Evolutionary conservation across 495 filamentous ascomycete species (phyloP), one percentile per base, ranked within the genome.

Genomic region (Aspergillus leporis): DNA sequence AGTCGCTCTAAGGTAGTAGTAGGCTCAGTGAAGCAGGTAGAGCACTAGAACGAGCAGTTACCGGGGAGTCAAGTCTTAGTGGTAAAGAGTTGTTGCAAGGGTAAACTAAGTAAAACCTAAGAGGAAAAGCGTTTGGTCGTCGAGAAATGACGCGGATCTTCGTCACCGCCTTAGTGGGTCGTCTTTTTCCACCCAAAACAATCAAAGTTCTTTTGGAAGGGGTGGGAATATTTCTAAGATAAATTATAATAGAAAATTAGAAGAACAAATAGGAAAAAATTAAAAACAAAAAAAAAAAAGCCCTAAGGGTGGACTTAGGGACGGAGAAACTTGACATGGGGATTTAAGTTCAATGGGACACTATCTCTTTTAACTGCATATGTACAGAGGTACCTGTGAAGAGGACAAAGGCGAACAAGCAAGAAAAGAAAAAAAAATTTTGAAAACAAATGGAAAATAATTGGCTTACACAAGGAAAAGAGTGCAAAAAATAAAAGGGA

Each of bases 111-210:
- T 48, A 32, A 56, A 58, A n/a, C n/a, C n/a, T 14, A 61, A 38
- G 58, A 58, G 52, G 58, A 57, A 49, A 63, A 64, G 45, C 53
- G 53, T 36, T 56, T 59, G 59, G 56, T 56, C 34, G 56, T 56
- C 34, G 46, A 51, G 40, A 60, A 56, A 58, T 66, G 60, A 68
- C 59, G 66, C 63, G 56, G 58, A 63, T 63, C 55, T 40, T 52
- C 66, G 62, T 68, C 62, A 68, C 66, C 66, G 66, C 66, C 62
- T 63, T 65, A 53, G 56, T 53, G 55, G 52, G 23, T 51, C 31
- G 14, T 28, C 25, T 6, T 28, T 28, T 28, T 28, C 6, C 25
- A 3, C 6, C 25, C 3, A 28, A 28, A 28, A 28, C 25, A 28
- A 28, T 28, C 25, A 3, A 28, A 6, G 25, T 28, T 6, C 25